Conservation (phyloP, 345 rosid genomes). For the Gossypium ekmanianum region DNA sequence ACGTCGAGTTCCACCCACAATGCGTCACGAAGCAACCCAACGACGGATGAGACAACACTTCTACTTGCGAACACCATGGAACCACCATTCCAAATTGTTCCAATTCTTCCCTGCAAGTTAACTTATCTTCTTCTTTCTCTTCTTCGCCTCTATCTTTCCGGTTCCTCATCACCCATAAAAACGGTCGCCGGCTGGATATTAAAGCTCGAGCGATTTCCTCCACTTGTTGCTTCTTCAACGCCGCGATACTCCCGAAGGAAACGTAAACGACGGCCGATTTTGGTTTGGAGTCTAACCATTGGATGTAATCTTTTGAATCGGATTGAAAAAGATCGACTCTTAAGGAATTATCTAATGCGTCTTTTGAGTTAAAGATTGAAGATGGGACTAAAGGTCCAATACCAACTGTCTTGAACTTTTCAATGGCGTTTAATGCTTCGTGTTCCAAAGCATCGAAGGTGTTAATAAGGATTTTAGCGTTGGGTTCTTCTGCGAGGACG, state of each 20-base stretch:
- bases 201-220: too few relatives aligned
- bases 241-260: too few relatives aligned
- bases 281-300: slow-evolving; percentile 34
- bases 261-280: slow-evolving; percentile 19
- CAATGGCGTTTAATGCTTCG: slow-evolving; percentile 37
- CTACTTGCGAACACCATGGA: slow-evolving; percentile 33
- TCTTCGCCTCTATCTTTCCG: neutral
- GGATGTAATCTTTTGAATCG: slow-evolving; percentile 22
- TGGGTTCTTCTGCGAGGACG: slow-evolving; percentile 28
- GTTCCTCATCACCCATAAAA: too few relatives aligned
- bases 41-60: slow-evolving; percentile 52
- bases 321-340: slow-evolving; percentile 33
- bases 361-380: too few relatives aligned
- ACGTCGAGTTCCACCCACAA: slow-evolving; percentile 83
- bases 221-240: too few relatives aligned
- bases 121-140: slow-evolving; percentile 25
- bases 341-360: slow-evolving; percentile 1
- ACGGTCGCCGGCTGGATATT: too few relatives aligned
- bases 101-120: slow-evolving; percentile 38
- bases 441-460: slow-evolving; percentile 56
- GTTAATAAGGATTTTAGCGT: slow-evolving; percentile 52
- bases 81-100: slow-evolving; percentile 17
- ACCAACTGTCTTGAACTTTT: slow-evolving; percentile 24
- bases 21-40: slow-evolving; percentile 65
- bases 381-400: slow-evolving; percentile 58